Evolutionary conservation across 2,329 filamentous ascomycete genomes (phyloP).

Genomic region (Leptographium procerum): DNA sequence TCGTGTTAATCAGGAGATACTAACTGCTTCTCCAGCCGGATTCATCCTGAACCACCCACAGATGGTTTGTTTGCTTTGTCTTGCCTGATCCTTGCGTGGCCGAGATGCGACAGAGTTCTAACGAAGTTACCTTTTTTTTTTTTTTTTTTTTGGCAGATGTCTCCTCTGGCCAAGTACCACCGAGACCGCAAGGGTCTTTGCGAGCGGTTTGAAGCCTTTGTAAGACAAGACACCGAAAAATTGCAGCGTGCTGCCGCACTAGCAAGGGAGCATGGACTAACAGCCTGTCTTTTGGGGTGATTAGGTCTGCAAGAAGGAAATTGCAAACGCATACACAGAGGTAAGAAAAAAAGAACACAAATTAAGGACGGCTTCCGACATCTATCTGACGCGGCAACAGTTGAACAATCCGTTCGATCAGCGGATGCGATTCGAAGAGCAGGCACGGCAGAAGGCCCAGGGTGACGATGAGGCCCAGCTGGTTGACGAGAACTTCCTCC

Average conservation of each 20-base stretch:
- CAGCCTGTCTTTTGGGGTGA: not conserved
- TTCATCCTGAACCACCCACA: conserved; percentile 15
- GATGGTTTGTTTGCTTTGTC: conserved; percentile 7
- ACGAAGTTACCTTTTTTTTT: too few relatives aligned
- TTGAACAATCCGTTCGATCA: conserved; percentile 96
- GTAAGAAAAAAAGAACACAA: not conserved
- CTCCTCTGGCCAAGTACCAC: conserved; percentile 91
- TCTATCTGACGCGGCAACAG: conserved; percentile 15
- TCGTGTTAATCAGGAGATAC: not conserved
- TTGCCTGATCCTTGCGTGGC: not conserved
- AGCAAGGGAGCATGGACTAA: not conserved
- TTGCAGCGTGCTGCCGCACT: not conserved
- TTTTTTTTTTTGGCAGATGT: conserved; percentile 48
- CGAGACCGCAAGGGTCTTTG: conserved; percentile 71
- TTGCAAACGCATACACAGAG: conserved; percentile 92
- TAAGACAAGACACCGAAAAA: too few relatives aligned
- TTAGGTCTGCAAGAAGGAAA: conserved; percentile 84
- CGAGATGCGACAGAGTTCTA: not conserved
- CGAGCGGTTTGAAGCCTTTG: conserved; percentile 92
- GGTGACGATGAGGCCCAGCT: conserved; percentile 96
- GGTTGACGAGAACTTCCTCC: conserved; percentile 92
- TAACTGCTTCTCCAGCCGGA: conserved; percentile 7
- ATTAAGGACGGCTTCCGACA: not conserved
- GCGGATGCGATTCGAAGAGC: conserved; percentile 83
- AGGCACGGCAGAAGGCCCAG: conserved; percentile 88